Percentiles rank a stretch among this genome's conserved stretches.
Evolutionary conservation across 1,284 basidiomycete species (phyloP).

Genomic region (Tranzscheliella williamsii): DNA sequence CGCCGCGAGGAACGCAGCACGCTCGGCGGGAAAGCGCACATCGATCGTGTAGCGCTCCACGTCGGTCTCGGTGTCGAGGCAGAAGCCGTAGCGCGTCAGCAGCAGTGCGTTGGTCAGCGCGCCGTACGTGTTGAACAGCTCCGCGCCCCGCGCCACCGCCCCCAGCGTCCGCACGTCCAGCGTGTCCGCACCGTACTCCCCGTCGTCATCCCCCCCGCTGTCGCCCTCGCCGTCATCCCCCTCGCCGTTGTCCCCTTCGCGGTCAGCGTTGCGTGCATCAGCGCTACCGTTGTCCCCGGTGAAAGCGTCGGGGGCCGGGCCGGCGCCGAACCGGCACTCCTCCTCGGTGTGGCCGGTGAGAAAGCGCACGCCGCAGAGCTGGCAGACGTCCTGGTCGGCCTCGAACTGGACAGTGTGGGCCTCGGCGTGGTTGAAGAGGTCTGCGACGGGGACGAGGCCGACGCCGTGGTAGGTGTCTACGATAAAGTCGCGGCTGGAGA

Average conservation of each 20-base stretch:
- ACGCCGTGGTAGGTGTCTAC: slow-evolving; percentile 49
- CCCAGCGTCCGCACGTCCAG: slow-evolving; percentile 43
- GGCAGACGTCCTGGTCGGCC: slow-evolving; percentile 51
- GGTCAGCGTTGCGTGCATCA: not conserved
- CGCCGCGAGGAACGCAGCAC: slow-evolving; percentile 5
- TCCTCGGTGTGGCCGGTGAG: slow-evolving; percentile 20
- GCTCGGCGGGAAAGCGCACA: slow-evolving; percentile 22
- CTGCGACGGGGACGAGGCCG: slow-evolving; percentile 50
- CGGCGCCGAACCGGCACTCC: no score
- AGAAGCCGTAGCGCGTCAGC: slow-evolving; percentile 52
- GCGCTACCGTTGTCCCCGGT: slow-evolving; percentile 1
- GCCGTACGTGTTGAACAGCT: slow-evolving; percentile 54
- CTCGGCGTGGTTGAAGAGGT: slow-evolving; percentile 53
- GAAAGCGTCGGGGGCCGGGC: not conserved
- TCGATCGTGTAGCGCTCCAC: slow-evolving; percentile 46
- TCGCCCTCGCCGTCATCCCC: not conserved
- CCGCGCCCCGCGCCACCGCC: slow-evolving; percentile 5
- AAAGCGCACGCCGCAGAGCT: slow-evolving; percentile 37
- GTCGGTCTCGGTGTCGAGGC: slow-evolving; percentile 46
- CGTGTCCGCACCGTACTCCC: slow-evolving; percentile 17
- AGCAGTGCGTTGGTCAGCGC: slow-evolving; percentile 45
- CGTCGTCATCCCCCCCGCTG: not conserved
- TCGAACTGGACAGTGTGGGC: slow-evolving; percentile 50
- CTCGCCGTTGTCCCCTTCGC: not conserved
- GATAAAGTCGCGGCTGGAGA: slow-evolving; percentile 53